Evolutionary conservation across 306 rosid species (phyloP), one percentile per base, ranked within the genome.

Genomic region (Arachis hypogaea): DNA sequence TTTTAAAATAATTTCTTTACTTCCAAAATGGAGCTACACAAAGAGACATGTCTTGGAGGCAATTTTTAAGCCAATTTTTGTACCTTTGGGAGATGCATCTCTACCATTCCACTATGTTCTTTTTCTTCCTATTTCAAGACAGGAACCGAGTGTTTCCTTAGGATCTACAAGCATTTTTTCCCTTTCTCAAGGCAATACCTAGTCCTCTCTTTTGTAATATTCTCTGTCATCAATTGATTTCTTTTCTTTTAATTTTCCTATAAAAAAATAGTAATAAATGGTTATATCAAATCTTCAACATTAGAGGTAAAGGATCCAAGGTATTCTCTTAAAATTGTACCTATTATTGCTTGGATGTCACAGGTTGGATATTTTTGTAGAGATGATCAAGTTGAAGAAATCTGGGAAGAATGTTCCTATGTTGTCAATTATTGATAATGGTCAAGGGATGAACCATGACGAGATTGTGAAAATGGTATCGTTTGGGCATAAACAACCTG

Each of bases 371-470:
- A 81, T 86, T 65, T 77, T 66, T 62, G 50, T 86, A 66, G 83
- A 84, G 33, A 79, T 62, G 82, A 84, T 86, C 59, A 79, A 79
- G 73, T 66, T 77, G 57, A 77, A 75, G 61, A 81, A 69, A 61
- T 50, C 77, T 70, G 76, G 73, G 40, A 77, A 79, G 73, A 59
- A 71, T 66, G 75, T 84, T 59, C 90, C 90, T 2, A 59, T 84
- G 73, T 71, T 86, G 65, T 84, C 83, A 16, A 55, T 86, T 41
- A 77, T 82, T 76, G 90, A 86, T 78, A 88, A 86, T 77, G 90
- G 90, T 58, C 75, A 66, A 6, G 90, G 90, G 67, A 86, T 86
- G 90, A 78, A 64, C 73, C 84, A 84, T 75, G 79, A 77, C 5
- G 88, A 84, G 62, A 52, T 86, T 66, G 52, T 84, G 73, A 79